Conservation (phyloP, 345 rosid genomes). For the Tarenaya hassleriana region DNA sequence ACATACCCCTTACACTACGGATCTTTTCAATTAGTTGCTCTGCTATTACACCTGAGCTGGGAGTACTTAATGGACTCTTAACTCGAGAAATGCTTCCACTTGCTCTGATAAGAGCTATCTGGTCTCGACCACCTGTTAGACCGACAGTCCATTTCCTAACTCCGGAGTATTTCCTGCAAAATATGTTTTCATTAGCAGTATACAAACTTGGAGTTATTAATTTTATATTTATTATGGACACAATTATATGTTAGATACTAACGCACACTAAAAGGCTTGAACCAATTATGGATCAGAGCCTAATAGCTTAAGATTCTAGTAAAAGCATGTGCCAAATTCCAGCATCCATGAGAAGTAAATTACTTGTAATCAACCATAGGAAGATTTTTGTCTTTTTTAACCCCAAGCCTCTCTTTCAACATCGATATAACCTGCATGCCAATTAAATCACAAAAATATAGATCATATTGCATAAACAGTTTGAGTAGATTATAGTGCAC, state of each 20-base stretch:
- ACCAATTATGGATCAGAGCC: constrained; percentile 15
- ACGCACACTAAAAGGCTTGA: constrained; percentile 4
- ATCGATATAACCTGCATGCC: constrained; percentile 62
- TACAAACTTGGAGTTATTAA: neutral
- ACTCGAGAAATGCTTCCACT: constrained; percentile 91
- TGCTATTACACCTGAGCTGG: constrained; percentile 62
- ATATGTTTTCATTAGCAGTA: constrained; percentile 5
- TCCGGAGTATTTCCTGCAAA: constrained; percentile 72
- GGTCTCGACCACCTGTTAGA: constrained; percentile 70
- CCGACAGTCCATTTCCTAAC: constrained; percentile 88
- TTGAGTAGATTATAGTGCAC: neutral
- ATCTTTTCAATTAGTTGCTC: constrained; percentile 88
- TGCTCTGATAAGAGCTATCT: constrained; percentile 83
- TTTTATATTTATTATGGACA: too few relatives aligned
- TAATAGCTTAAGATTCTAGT: neutral
- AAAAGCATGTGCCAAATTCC: neutral
- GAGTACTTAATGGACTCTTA: constrained; percentile 52
- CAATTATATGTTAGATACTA: neutral
- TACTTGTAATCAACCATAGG: constrained; percentile 75
- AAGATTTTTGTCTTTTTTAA: constrained; percentile 61
- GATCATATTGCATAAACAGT: neutral
- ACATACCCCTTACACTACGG: constrained; percentile 69
- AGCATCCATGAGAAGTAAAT: constrained; percentile 3
- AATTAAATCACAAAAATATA: constrained; percentile 14
- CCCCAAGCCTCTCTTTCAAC: constrained; percentile 82